Conservation (phyloP, 2,329 filamentous ascomycete species). For the Bipolaris sorokiniana region DNA sequence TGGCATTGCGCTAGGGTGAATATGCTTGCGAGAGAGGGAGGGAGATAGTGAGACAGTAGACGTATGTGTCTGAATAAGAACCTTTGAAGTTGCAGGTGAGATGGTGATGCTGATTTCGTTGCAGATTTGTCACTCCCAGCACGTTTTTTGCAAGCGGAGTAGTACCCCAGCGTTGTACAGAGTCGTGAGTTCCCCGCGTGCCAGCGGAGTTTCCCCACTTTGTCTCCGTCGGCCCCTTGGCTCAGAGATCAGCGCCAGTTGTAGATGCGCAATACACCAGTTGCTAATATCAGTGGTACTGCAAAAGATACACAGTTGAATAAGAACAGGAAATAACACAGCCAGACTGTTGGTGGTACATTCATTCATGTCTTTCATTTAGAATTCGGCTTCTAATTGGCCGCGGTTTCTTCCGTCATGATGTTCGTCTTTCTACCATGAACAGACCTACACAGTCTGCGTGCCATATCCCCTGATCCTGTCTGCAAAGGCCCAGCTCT, state of each 20-base stretch:
- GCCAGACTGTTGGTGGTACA: constrained; percentile 36
- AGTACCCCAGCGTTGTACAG: constrained; percentile 1
- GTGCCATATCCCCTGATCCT: constrained; percentile 94
- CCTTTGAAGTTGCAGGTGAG: neutral
- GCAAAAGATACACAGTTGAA: neutral
- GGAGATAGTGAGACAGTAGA: neutral
- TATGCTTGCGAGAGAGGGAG: too few relatives aligned
- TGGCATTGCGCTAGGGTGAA: constrained; percentile 11
- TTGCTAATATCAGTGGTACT: neutral
- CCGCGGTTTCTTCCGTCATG: constrained; percentile 3
- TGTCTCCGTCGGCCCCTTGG: neutral
- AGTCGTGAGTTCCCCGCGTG: neutral
- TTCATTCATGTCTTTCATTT: constrained; percentile 47
- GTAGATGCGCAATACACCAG: neutral
- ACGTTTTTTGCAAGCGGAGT: neutral
- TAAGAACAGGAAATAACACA: neutral
- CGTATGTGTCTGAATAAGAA: neutral
- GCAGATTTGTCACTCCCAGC: neutral
- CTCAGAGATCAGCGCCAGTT: neutral
- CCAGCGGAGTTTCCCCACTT: constrained; percentile 5
- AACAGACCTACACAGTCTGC: constrained; percentile 57
- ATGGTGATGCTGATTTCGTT: neutral
- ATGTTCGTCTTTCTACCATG: neutral
- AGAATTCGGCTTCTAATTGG: constrained; percentile 18
- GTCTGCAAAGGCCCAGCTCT: constrained; percentile 99